Base-by-base conservation (phyloP, 495 filamentous ascomycete genomes). In the Penicillium ochrochloron region DNA sequence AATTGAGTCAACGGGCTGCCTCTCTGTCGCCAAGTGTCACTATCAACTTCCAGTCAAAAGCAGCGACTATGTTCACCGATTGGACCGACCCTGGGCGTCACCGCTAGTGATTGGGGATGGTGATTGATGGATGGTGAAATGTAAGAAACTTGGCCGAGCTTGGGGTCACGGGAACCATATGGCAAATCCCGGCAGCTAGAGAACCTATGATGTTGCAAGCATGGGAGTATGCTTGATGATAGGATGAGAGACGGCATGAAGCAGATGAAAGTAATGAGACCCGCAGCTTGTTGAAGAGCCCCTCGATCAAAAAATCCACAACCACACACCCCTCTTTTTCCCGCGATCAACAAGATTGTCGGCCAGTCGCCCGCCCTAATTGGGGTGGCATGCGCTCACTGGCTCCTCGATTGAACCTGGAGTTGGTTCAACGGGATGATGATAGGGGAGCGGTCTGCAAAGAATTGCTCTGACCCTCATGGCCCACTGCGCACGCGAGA, bases 281-380 rank as follows among this genome's bases (percentile, higher is more conserved):
- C 10, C 14, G 21, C 44, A 48, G 44, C 15, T 46, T 23, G 15
- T 23, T 48, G 44, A 44, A 44, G 41, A 48, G 44, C 19, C 21
- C 15, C 21, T 46, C 21, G 15, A 44, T 21, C 42, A 48, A 48
- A 48, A 23, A 48, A 48, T 48, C 21, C 44, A 48, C 44, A 12
- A 48, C 5, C n/a, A 52, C 15, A 12, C 51, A 57, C 60, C 63
- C 59, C 67, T 63, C 59, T 62, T 66, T 61, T 62, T 66, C 60
- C 63, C 67, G 60, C 53, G 62, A 69, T 66, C 67, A 66, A 54
- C 67, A 64, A 15, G 63, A 66, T 69, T 61, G 57, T 66, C 63
- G 57, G 39, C 52, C 34, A 31, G 27, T 48, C 17, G 29, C 57
- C 63, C 51, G 17, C 46, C 57, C 33, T 41, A 8, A 15, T 34